Evolutionary conservation across 1,284 basidiomycete genomes (phyloP), one percentile per base, ranked within the genome.

Genomic region (Dichomitus squalens): DNA sequence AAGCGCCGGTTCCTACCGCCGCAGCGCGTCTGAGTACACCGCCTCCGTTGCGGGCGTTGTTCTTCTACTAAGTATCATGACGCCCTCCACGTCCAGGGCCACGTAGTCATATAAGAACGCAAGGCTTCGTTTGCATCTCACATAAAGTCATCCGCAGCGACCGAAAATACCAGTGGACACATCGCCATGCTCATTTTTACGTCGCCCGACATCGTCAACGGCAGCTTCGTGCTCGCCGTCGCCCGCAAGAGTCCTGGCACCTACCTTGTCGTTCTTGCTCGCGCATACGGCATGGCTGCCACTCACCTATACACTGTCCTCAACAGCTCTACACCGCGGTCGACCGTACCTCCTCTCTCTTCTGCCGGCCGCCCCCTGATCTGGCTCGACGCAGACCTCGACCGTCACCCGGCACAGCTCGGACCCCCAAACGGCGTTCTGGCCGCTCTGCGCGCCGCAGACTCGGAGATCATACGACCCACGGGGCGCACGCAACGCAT

Each of bases 341-440:
- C 48, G 11, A 38, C 48, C 33, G 4, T 27, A 1, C 7, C 34
- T 33, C 14, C 48, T 20, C 20, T 18, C 33, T 49, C 48, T 11
- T 7, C 48, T 6, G 6, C 33, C 33, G 48, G 34, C 7, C 48
- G 25, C 35, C 48, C 48, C n/a, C 31, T 49, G 21, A 49, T 49
- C 48, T 49, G 48, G 48, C 48, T 49, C 35, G 48, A 49, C 34
- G 21, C 34, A 12, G 48, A 49, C 48, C 33, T 49, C 14, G 48
- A 49, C 21, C 48, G 48, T n/a, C 18, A 34, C 31, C 47, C 18
- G 33, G 33, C n/a, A 31, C 25, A 38, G 16, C 48, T 49, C 23
- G 48, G 21, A 5, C 34, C 34, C 48, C 3, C 34, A 4, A 16
- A 27, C 34, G 48, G 48, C 1, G 34, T 49, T 20, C 48, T 49